Conservation (phyloP, 2,329 filamentous ascomycete species). For the Xylaria sp. region DNA sequence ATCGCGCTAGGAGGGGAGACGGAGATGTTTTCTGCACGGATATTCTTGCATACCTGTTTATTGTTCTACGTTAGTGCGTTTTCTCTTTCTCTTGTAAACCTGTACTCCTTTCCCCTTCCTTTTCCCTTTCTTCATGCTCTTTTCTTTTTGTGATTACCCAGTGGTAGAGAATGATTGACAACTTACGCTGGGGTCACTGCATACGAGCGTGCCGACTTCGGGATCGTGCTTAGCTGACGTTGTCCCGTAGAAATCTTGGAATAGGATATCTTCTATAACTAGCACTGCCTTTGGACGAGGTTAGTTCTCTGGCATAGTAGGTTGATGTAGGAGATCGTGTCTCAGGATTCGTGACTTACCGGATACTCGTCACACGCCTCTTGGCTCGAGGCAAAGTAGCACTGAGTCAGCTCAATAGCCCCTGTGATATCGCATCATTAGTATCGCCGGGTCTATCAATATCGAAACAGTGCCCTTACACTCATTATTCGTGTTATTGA, state of each 20-base stretch:
- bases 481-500: slow-evolving; percentile 68
- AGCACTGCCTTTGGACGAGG: slow-evolving; percentile 52
- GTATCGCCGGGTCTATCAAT: no score
- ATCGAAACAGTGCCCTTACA: slow-evolving; percentile 45
- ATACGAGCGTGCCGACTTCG: slow-evolving; percentile 36
- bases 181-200: slow-evolving; percentile 39
- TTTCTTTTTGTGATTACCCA: background rate
- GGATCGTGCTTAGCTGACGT: slow-evolving; percentile 49
- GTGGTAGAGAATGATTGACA: background rate
- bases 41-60: slow-evolving; percentile 36
- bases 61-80: background rate
- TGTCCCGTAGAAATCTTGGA: slow-evolving; percentile 64
- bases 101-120: no score
- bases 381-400: slow-evolving; percentile 36
- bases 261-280: slow-evolving; percentile 64
- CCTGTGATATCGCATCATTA: slow-evolving; percentile 5
- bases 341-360: slow-evolving; percentile 43
- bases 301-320: background rate
- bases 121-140: background rate
- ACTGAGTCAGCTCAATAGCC: slow-evolving; percentile 38
- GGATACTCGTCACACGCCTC: slow-evolving; percentile 33
- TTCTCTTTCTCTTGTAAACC: no score
- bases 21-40: slow-evolving; percentile 34
- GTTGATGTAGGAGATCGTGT: no score
- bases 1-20: slow-evolving; percentile 31